Percentiles rank a stretch among this genome's conserved stretches.
These are phyloP conservation scores for Torulaspora indica DNA, from an alignment of 805 yeast genomes.

Conservation along the genomic window DNA sequence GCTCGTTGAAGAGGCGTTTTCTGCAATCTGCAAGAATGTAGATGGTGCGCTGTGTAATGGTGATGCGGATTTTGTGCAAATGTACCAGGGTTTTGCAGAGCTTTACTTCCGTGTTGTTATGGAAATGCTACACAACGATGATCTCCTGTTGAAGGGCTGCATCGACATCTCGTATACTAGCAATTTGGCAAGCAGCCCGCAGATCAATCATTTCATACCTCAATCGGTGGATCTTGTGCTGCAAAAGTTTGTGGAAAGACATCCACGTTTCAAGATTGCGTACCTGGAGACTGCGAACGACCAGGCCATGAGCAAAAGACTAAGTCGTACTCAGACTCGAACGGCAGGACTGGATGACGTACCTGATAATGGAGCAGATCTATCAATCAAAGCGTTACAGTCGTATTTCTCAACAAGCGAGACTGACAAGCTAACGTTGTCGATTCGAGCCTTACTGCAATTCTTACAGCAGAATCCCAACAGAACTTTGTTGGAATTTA, in stretches of 20 bases:
- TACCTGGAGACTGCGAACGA: constrained; percentile 14
- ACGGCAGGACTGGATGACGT: constrained; percentile 25
- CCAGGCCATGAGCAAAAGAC: constrained; percentile 22
- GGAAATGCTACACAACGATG: constrained; percentile 28
- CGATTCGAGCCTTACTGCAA: constrained; percentile 50
- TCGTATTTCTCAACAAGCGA: constrained; percentile 61
- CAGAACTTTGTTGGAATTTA: constrained; percentile 49
- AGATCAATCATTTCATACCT: constrained; percentile 26
- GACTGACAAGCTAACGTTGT: constrained; percentile 53
- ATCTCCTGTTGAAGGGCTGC: constrained; percentile 31
- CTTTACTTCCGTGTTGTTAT: constrained; percentile 29
- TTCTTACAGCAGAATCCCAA: constrained; percentile 39
- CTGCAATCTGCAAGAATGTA: constrained; percentile 46
- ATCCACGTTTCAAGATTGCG: constrained; percentile 22
- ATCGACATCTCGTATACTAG: constrained; percentile 31
- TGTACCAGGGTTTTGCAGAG: constrained; percentile 40
- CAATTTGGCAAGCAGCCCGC: constrained; percentile 30
- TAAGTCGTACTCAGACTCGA: constrained; percentile 34
- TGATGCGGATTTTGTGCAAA: constrained; percentile 51
- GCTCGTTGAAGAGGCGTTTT: constrained; percentile 45
- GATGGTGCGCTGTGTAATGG: constrained; percentile 63
- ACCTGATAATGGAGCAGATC: constrained; percentile 27
- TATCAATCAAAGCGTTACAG: constrained; percentile 44
- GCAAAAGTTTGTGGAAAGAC: constrained; percentile 27
- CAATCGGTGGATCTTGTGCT: constrained; percentile 27